Percentiles rank a stretch among this genome's conserved stretches.
phyloP scores from a whole-genome alignment of 2,329 filamentous ascomycete genomes.

The Alternaria dauci region DNA sequence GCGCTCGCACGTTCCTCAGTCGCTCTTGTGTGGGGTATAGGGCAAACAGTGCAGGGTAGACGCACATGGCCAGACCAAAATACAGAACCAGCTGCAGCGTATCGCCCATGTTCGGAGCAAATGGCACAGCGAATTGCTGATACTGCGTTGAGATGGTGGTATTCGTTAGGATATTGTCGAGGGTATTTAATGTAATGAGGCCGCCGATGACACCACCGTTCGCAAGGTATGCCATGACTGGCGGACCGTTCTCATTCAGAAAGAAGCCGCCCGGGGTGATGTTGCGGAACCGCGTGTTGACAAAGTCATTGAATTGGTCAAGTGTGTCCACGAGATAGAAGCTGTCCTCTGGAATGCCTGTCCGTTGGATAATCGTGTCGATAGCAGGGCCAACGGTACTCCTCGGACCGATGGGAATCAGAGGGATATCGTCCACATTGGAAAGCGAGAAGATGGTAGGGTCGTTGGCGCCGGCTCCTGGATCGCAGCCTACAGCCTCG shows the following conservation, averaged over 20 bases:
- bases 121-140: constrained; percentile 78
- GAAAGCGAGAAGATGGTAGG: constrained; percentile 42
- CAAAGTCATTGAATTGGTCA: constrained; percentile 71
- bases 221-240: constrained; percentile 76
- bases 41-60: constrained; percentile 85
- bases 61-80: constrained; percentile 78
- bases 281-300: constrained; percentile 69
- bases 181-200: constrained; percentile 87
- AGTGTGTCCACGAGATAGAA: constrained; percentile 69
- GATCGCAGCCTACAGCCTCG: constrained; percentile 58
- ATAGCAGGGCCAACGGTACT: constrained; percentile 38
- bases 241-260: constrained; percentile 67
- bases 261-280: constrained; percentile 83
- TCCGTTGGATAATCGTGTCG: constrained; percentile 38
- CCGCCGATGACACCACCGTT: constrained; percentile 69
- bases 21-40: constrained; percentile 89
- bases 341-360: constrained; percentile 32
- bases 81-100: constrained; percentile 83
- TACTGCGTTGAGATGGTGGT: constrained; percentile 76
- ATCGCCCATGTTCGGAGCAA: constrained; percentile 72
- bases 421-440: constrained; percentile 31
- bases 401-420: constrained; percentile 55
- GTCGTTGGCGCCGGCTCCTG: constrained; percentile 46
- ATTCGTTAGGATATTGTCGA: constrained; percentile 78
- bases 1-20: constrained; percentile 76